A percentile compares a stretch with the other conserved stretches of the same genome.
Evolutionary conservation across 345 rosid genomes (phyloP).

Genomic region (Acer campestre): DNA sequence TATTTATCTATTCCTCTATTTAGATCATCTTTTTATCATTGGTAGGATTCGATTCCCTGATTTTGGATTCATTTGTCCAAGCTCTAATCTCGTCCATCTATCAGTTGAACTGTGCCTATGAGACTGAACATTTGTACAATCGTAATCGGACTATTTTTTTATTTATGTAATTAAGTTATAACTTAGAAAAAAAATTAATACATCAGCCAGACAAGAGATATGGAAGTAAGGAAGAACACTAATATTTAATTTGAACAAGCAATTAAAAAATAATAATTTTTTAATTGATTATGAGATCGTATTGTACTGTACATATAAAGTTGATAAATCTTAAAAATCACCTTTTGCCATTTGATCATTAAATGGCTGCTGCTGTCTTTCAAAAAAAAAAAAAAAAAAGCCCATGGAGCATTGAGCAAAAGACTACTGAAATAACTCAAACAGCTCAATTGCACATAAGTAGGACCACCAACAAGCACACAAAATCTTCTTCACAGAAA

Average conservation of each 20-base stretch:
- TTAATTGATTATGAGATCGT: too few species aligned
- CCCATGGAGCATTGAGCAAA: too few species aligned
- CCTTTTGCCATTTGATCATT: constrained; percentile 22
- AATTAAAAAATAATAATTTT: too few species aligned
- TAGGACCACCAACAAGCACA: neutral
- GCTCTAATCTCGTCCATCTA: too few species aligned
- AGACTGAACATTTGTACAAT: too few species aligned
- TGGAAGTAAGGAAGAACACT: neutral
- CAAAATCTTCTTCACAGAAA: constrained; percentile 1
- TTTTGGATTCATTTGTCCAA: too few species aligned
- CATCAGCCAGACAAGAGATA: neutral
- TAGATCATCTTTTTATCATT: too few species aligned
- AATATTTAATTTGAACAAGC: neutral
- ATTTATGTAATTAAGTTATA: too few species aligned
- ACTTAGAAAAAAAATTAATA: too few species aligned
- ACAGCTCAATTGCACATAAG: neutral
- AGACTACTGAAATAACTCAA: neutral
- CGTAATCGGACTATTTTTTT: too few species aligned
- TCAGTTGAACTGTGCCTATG: rapidly evolving
- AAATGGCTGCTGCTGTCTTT: constrained; percentile 25
- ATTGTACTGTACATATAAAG: neutral
- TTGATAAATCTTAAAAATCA: neutral
- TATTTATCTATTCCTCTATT: too few species aligned
- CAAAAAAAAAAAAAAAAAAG: neutral
- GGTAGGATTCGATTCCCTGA: too few species aligned